These are phyloP conservation scores for Meredithiella fracta DNA, from an alignment of 2,329 filamentous ascomycete genomes.

Conservation along the genomic window DNA sequence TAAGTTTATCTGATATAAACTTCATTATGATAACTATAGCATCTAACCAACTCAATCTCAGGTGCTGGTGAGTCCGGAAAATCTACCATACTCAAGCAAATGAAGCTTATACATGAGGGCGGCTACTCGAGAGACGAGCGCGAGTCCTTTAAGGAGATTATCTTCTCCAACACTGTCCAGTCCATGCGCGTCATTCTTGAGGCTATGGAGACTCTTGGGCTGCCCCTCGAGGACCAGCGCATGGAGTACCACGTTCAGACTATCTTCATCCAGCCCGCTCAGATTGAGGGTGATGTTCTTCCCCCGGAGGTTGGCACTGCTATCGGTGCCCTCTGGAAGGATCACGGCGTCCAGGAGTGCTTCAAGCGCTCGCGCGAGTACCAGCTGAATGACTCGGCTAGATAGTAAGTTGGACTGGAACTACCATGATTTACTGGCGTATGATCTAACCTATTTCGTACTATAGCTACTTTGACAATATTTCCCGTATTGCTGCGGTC, in stretches of 20 bases:
- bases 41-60: constrained; percentile 22
- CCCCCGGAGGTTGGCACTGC: constrained; percentile 89
- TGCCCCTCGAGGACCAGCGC: constrained; percentile 77
- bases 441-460: background rate
- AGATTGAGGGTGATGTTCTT: constrained; percentile 88
- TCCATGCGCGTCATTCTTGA: constrained; percentile 54
- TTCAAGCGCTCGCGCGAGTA: constrained; percentile 94
- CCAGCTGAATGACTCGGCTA: constrained; percentile 87
- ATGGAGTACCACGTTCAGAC: constrained; percentile 97
- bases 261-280: constrained; percentile 94
- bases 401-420: constrained; percentile 54
- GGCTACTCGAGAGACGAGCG: constrained; percentile 86
- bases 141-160: constrained; percentile 55
- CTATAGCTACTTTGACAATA: constrained; percentile 82
- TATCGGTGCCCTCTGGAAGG: constrained; percentile 85
- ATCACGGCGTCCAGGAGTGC: constrained; percentile 81
- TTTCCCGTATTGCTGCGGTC: constrained; percentile 73
- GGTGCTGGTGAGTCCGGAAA: constrained; percentile 90
- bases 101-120: constrained; percentile 99
- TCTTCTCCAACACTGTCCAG: constrained; percentile 54
- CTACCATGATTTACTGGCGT: background rate
- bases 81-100: constrained; percentile 94
- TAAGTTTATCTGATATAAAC: constrained; percentile 26
- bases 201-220: constrained; percentile 52
- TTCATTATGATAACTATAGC: background rate